Evolutionary conservation across 2,329 filamentous ascomycete species (phyloP), one percentile per base, ranked within the genome.

Genomic region (Paraphaeosphaeria minitans): DNA sequence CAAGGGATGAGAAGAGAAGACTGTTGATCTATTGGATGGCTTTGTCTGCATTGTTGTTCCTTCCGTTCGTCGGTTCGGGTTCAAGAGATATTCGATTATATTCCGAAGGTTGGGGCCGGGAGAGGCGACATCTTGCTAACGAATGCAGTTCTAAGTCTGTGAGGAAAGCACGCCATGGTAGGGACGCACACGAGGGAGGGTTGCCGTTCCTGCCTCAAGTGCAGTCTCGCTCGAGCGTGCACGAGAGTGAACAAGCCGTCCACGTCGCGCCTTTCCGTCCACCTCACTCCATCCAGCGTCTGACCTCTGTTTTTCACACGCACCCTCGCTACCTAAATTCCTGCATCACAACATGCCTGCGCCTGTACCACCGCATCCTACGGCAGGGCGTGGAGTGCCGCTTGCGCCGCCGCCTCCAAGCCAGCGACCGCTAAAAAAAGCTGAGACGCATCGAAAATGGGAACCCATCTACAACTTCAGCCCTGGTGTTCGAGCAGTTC

Each of bases 391-490:
- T 9, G 39, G 39, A 22, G 35, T 39, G 37, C 37, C 16, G 1
- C 8, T 16, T 7, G 37, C 16, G 8, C 37, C 37, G n/a, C 14
- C 37, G 16, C 14, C 37, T n/a, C 19, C 37, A 6, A 43, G 19
- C 19, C 39, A 42, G n/a, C 19, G 6, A 21, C 39, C 39, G n/a
- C 39, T n/a, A 19, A n/a, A 42, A 21, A 6, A n/a, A 42, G 16
- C 16, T 5, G 39, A n/a, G n/a, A 1, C n/a, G 39, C 7, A 42
- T 22, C 19, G 21, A 22, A n/a, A n/a, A n/a, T n/a, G n/a, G n/a
- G n/a, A n/a, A n/a, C n/a, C 95, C 50, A 97, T 97, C 64, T 99
- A 94, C 84, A 99, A 99, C 80, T 99, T 99, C 81, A 97, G 92
- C 69, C 95, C 95, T 2, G 90, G 94, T 71, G 89, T 94, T 61